These are phyloP conservation scores for Eragrostis nindensis DNA, from an alignment of 176 grass and related monocot genomes.

Conservation along the genomic window DNA sequence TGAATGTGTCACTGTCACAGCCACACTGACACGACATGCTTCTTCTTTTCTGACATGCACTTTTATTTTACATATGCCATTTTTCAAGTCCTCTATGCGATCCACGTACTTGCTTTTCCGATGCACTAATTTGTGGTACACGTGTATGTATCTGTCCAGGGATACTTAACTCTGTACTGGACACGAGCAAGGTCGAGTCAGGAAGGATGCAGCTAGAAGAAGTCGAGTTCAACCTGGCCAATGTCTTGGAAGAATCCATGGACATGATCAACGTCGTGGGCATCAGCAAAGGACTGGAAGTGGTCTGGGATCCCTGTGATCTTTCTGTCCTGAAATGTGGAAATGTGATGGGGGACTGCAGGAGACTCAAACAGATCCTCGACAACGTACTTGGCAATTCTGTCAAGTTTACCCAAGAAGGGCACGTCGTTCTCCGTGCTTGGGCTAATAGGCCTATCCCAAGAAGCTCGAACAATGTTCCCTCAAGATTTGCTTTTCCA, in stretches of 20 bases:
- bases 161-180: constrained; percentile 71
- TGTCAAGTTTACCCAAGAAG: constrained; percentile 64
- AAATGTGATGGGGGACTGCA: constrained; percentile 52
- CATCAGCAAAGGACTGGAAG: constrained; percentile 59
- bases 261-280: constrained; percentile 58
- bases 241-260: constrained; percentile 67
- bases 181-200: constrained; percentile 71
- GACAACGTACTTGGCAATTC: constrained; percentile 78
- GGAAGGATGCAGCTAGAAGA: constrained; percentile 80
- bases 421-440: constrained; percentile 57
- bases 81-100: no score
- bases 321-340: constrained; percentile 49
- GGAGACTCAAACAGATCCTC: constrained; percentile 63
- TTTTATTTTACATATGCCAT: no score
- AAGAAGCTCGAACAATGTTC: constrained; percentile 6
- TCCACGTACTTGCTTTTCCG: no score
- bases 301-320: constrained; percentile 82
- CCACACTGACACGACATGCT: no score
- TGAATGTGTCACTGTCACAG: background rate
- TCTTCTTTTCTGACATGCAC: no score
- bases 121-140: no score
- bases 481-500: constrained; percentile 32
- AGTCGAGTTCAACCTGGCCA: constrained; percentile 53
- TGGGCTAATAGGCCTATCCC: constrained; percentile 57
- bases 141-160: constrained; percentile 28